A percentile compares a stretch with the other conserved stretches of the same genome.
These are phyloP conservation scores for Nakazawaea siamensis DNA, from an alignment of 805 yeast genomes.

Conservation along the genomic window DNA sequence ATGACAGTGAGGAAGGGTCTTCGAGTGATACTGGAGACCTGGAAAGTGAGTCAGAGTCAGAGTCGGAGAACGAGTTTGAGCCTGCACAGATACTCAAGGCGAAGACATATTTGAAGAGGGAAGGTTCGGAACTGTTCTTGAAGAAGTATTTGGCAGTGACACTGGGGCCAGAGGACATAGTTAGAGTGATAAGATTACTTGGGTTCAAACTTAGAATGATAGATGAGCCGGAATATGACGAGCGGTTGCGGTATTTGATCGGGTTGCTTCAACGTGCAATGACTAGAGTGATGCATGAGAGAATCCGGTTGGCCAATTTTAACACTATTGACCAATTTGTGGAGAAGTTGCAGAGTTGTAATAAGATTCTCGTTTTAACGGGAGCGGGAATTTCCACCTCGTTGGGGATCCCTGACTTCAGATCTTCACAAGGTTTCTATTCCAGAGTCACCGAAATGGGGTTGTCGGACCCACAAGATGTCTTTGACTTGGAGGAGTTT, in stretches of 20 bases:
- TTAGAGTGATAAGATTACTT: constrained; percentile 47
- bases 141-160: constrained; percentile 53
- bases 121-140: constrained; percentile 56
- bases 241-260: constrained; percentile 37
- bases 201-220: constrained; percentile 38
- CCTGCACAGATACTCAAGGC: too few species aligned
- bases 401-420: constrained; percentile 77
- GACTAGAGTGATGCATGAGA: constrained; percentile 47
- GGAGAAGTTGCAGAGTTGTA: constrained; percentile 42
- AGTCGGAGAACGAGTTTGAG: too few species aligned
- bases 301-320: constrained; percentile 47
- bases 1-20: too few species aligned
- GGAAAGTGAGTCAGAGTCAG: too few species aligned
- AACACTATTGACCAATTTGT: constrained; percentile 52
- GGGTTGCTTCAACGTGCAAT: constrained; percentile 55
- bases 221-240: constrained; percentile 28
- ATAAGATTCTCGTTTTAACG: constrained; percentile 64
- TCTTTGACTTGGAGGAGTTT: constrained; percentile 69
- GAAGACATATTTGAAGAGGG: too few species aligned
- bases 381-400: constrained; percentile 94
- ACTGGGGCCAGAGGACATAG: constrained; percentile 49
- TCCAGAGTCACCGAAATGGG: constrained; percentile 60
- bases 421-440: constrained; percentile 84
- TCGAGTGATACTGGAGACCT: too few species aligned
- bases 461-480: constrained; percentile 83